Evolutionary conservation across 192 early-diverging fungal species (phyloP), one percentile per base, ranked within the genome.

Genomic region (Linnemannia schmuckeri): DNA sequence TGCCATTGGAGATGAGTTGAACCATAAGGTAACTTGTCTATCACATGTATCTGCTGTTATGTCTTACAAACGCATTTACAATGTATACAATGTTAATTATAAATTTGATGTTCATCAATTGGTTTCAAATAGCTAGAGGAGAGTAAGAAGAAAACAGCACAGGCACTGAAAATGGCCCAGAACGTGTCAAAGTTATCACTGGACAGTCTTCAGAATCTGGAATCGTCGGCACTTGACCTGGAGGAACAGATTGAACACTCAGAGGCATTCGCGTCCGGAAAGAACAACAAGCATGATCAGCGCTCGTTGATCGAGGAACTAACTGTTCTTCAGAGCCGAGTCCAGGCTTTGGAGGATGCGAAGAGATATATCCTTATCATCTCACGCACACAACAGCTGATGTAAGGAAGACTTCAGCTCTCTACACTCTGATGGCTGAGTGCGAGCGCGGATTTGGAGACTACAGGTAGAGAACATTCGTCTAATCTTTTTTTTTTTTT

Each of bases 301-400:
- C 70, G 80, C 9, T 78, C 85, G 10, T 46, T 87, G n/a, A 73
- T 87, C 44, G 83, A 90, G 52, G 81, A 90, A 30, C 79, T 90
- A 13, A 75, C 61, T 20, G 81, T 61, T 27, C 57, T 90, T 17
- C 80, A 90, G 49, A 78, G 61, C 13, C 73, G 78, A 18, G 83
- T 88, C 2, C 71, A 80, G 75, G 80, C 78, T 40, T 76, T 90
- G 40, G 78, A 83, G 47, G 82, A 82, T 20, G 87, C 89, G 2
- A 90, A 90, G 57, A 55, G 70, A 37, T 91, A 93, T 54, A 80
- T 91, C 10, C 82, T 88, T 17, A 87, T 88, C 24, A 63, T 93
- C 7, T 78, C 90, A 2, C 83, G 87, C 1, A 80, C 88, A 7
- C 85, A 90, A 42, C 75, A 91, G 54, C 75, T 91, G 12, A 88